Base-by-base conservation (phyloP, 306 rosid species). In the Cercis canadensis region DNA sequence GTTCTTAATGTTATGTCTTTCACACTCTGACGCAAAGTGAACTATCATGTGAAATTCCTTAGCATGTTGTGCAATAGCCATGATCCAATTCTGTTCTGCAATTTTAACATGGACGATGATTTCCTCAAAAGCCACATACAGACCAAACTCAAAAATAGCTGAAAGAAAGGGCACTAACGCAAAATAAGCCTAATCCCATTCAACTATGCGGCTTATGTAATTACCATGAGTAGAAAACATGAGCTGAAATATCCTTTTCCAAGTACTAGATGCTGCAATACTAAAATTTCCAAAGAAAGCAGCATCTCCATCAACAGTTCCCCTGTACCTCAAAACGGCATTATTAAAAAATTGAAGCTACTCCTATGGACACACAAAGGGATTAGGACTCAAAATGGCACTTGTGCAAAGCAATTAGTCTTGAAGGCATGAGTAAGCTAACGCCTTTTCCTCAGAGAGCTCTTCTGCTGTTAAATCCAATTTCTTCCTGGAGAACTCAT, bases 371-470 rank as follows among this genome's bases (percentile, higher is more conserved):
- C 65, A 65, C 69, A 69, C 75, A 36, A 50, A 21, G 64, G 72
- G 72, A 59, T 37, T 0, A 12, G 41, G 29, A 34, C 11, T 43
- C 16, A 63, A 57, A 17, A 53, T 89, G 94, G 88, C 98, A 92
- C 53, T 47, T 47, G 39, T 21, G 45, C 3, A 15, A 54, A 39
- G 49, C 34, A 75, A 49, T 64, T 64, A 56, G 46, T 69, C 77
- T 80, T 89, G 10, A 93, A 92, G 94, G 89, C 98, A 92, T 13
- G 98, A 89, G 82, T 91, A 91, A 15, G 99, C 99, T 83, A 95
- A 75, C 6, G 80, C 90, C 82, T 95, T 95, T 37, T 95, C 97
- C 89, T 95, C 96, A 0, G 85, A 77, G 11, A 95, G 92, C 83
- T 95, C 97, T 51, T 78, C 90, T 0, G 92, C 96, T 1, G 97